Conservation (phyloP, 2,329 filamentous ascomycete species). For the Cladosporium sp. region DNA sequence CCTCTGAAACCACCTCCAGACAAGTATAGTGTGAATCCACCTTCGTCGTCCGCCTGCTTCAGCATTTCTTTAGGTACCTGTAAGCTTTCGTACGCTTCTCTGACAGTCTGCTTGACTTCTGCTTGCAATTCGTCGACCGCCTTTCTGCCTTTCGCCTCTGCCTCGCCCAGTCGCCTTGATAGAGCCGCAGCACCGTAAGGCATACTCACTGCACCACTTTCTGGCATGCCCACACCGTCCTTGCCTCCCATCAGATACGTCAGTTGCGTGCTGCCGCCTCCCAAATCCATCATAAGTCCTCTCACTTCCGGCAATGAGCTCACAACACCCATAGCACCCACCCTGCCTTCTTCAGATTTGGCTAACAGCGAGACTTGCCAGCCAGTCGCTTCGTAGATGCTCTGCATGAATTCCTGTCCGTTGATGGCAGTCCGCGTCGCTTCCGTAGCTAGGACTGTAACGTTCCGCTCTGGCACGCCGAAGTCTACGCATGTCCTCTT, state of each 20-base stretch:
- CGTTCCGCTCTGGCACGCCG: slow-evolving; percentile 60
- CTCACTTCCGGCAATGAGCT: slow-evolving; percentile 67
- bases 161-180: slow-evolving; percentile 49
- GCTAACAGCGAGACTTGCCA: slow-evolving; percentile 69
- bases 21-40: slow-evolving; percentile 69
- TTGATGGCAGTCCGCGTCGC: slow-evolving; percentile 80
- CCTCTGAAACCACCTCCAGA: slow-evolving; percentile 88
- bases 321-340: slow-evolving; percentile 79
- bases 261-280: slow-evolving; percentile 69
- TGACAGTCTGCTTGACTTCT: slow-evolving; percentile 52
- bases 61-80: slow-evolving; percentile 52
- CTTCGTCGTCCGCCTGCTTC: slow-evolving; percentile 39
- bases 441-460: slow-evolving; percentile 80
- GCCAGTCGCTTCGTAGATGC: slow-evolving; percentile 61
- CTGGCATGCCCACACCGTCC: slow-evolving; percentile 49
- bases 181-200: slow-evolving; percentile 68
- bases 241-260: slow-evolving; percentile 55
- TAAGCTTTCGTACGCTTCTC: slow-evolving; percentile 36
- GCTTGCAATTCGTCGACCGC: slow-evolving; percentile 39
- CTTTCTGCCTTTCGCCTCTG: slow-evolving; percentile 34
- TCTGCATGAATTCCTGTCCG: slow-evolving; percentile 60
- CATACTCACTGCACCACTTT: slow-evolving; percentile 58
- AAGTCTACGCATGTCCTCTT: slow-evolving; percentile 66
- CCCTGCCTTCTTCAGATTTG: slow-evolving; percentile 75
- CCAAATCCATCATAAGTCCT: slow-evolving; percentile 81